A percentile compares a stretch with the other conserved stretches of the same genome.
phyloP scores from a whole-genome alignment of 306 rosid genomes.

The Herpetospermum pedunculosum region DNA sequence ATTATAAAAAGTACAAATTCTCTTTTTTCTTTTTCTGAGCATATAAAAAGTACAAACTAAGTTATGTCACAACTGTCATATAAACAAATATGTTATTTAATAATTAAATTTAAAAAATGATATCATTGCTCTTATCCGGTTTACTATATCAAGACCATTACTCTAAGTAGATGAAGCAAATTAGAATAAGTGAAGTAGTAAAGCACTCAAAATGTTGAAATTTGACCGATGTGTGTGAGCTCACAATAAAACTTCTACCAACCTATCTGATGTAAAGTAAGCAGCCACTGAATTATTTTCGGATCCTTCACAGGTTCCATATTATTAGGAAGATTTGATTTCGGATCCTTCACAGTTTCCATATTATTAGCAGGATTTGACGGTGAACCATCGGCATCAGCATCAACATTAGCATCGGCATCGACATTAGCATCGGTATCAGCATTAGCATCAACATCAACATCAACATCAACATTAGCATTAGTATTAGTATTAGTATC shows the following conservation, averaged over 20 bases:
- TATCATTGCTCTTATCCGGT: not conserved
- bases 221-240: not conserved
- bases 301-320: constrained; percentile 45
- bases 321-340: constrained; percentile 21
- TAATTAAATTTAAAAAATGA: not conserved
- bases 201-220: not conserved
- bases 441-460: no score
- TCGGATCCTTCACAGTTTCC: constrained; percentile 47
- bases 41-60: not conserved
- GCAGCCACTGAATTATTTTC: constrained; percentile 84
- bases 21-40: no score
- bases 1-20: not conserved
- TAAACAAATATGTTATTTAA: not conserved
- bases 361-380: constrained; percentile 21
- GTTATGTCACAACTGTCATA: not conserved
- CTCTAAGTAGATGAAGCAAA: not conserved
- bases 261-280: constrained; percentile 98
- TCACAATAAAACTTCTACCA: constrained; percentile 20
- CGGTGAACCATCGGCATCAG: constrained; percentile 13
- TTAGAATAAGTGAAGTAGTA: not conserved
- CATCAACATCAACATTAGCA: no score
- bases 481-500: no score
- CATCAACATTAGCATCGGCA: no score
- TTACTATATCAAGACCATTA: not conserved
- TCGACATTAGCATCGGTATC: no score